These are phyloP conservation scores for Candida yuanshanica DNA, from an alignment of 805 yeast genomes.

Conservation along the genomic window DNA sequence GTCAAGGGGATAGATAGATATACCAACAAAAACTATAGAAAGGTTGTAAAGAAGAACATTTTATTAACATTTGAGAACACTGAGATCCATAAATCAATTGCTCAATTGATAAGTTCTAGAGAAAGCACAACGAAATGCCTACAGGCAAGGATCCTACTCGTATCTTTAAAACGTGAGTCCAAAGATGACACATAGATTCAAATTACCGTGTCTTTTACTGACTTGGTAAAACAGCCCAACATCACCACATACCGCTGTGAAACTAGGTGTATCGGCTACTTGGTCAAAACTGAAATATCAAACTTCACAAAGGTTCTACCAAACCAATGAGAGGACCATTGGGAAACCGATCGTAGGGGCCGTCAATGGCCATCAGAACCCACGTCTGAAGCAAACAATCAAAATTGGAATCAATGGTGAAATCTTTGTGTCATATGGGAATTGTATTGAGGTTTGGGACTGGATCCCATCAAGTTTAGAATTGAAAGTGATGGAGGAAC, in stretches of 20 bases:
- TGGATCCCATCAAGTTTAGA: conserved; percentile 28
- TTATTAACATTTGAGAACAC: no score
- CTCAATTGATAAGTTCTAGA: no score
- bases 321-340: background rate
- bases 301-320: conserved; percentile 1
- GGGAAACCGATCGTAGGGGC: background rate
- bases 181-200: background rate
- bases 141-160: conserved; percentile 26
- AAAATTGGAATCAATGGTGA: conserved; percentile 37
- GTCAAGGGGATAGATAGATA: no score
- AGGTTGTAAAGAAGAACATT: background rate
- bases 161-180: conserved; percentile 22
- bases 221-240: conserved; percentile 13
- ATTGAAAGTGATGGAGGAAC: conserved; percentile 6
- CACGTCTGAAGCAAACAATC: conserved; percentile 7
- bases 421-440: conserved; percentile 24
- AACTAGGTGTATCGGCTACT: conserved; percentile 21
- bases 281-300: conserved; percentile 24
- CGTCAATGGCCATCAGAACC: conserved; percentile 7
- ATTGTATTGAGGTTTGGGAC: conserved; percentile 34
- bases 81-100: no score
- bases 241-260: conserved; percentile 17
- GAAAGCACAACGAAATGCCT: no score
- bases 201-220: background rate
- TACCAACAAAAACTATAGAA: background rate